Conservation (phyloP, 495 filamentous ascomycete genomes). For the Daldinia decipiens region DNA sequence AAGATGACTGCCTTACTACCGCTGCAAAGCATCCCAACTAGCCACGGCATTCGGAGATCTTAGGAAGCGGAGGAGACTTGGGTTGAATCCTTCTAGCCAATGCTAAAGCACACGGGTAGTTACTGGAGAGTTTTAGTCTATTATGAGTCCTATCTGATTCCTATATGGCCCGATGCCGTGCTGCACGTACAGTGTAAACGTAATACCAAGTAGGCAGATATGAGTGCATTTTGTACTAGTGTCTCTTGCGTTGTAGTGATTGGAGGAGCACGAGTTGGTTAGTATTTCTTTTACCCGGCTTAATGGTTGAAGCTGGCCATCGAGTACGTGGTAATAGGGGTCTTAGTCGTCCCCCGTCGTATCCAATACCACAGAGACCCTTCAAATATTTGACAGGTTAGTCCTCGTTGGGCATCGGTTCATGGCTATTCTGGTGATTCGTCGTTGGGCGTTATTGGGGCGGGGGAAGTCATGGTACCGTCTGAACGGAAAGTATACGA, state of each 20-base stretch:
- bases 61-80: conserved; percentile 21
- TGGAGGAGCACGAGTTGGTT: conserved; percentile 27
- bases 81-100: conserved; percentile 24
- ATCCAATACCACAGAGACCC: conserved; percentile 16
- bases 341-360: not conserved
- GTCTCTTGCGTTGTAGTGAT: conserved; percentile 27
- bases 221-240: conserved; percentile 14
- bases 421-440: conserved; percentile 28
- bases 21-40: conserved; percentile 31
- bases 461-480: conserved; percentile 26
- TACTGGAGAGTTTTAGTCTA: conserved; percentile 14
- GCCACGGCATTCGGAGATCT: conserved; percentile 41
- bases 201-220: conserved; percentile 21
- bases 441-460: conserved; percentile 38
- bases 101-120: conserved; percentile 13
- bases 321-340: conserved; percentile 17
- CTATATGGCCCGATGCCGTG: conserved; percentile 36
- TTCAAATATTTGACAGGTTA: conserved; percentile 33
- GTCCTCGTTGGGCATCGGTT: conserved; percentile 38
- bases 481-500: conserved; percentile 10
- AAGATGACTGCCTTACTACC: conserved; percentile 29
- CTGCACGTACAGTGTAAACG: conserved; percentile 29
- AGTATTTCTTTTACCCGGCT: conserved; percentile 23
- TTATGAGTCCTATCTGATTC: conserved; percentile 21
- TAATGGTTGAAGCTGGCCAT: conserved; percentile 28